These are phyloP conservation scores for Setaria italica DNA, from an alignment of 202 grass and related monocot genomes.

Conservation along the genomic window DNA sequence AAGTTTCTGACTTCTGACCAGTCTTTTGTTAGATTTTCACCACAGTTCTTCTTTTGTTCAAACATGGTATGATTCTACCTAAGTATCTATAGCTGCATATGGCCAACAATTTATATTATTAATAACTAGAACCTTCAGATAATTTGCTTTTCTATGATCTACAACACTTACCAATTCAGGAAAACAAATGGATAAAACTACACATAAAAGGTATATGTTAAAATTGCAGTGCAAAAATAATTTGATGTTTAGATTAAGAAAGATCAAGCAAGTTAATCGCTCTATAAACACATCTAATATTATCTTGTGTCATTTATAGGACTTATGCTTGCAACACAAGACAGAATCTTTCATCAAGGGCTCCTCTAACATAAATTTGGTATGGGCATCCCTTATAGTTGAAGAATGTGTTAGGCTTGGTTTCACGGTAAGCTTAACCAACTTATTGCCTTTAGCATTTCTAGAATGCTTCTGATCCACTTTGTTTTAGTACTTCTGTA, in stretches of 20 bases:
- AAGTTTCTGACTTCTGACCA: conserved; percentile 48
- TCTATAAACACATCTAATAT: conserved; percentile 29
- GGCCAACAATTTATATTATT: conserved; percentile 14
- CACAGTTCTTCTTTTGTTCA: conserved; percentile 47
- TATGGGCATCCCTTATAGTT: conserved; percentile 94
- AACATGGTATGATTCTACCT: conserved; percentile 72
- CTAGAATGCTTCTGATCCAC: conserved; percentile 50
- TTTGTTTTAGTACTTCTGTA: conserved; percentile 90
- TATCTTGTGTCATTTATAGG: conserved; percentile 48
- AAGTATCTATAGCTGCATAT: conserved; percentile 30
- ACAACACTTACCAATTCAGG: conserved; percentile 9
- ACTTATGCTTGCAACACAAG: conserved; percentile 40
- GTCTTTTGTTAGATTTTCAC: conserved; percentile 72
- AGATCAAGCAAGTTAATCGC: conserved; percentile 26
- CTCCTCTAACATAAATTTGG: conserved; percentile 80
- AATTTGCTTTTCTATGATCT: conserved; percentile 34
- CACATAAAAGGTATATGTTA: not conserved
- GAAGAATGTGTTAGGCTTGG: conserved; percentile 97
- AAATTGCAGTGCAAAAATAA: conserved; percentile 10
- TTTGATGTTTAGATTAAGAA: conserved; percentile 16
- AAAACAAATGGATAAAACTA: not conserved
- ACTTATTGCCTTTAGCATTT: conserved; percentile 35
- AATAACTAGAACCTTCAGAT: conserved; percentile 5
- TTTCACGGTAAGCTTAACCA: conserved; percentile 74
- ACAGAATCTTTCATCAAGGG: conserved; percentile 59